A percentile compares a stretch with the other conserved stretches of the same genome.
These are phyloP conservation scores for Barnettozyma siamensis DNA, from an alignment of 805 yeast genomes.

Conservation along the genomic window DNA sequence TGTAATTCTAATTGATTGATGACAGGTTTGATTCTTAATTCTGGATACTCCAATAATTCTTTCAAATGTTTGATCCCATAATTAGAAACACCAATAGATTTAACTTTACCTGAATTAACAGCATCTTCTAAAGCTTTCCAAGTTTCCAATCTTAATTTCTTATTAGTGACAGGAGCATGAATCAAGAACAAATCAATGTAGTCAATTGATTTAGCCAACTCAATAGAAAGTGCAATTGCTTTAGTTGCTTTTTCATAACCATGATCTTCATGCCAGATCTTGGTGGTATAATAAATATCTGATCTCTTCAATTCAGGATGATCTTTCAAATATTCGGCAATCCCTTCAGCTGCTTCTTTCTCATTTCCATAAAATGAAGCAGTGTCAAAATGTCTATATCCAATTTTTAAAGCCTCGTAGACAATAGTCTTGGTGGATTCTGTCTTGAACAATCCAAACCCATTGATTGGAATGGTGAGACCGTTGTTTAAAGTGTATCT, in stretches of 20 bases:
- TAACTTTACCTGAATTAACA: constrained; percentile 50
- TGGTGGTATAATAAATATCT: constrained; percentile 66
- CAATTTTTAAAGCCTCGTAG: constrained; percentile 53
- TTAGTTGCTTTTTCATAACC: constrained; percentile 50
- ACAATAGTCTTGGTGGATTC: constrained; percentile 38
- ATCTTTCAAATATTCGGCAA: constrained; percentile 44
- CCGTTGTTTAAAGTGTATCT: constrained; percentile 47
- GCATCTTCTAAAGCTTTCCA: constrained; percentile 74
- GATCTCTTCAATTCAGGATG: constrained; percentile 47
- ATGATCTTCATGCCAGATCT: constrained; percentile 48
- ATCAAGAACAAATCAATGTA: constrained; percentile 71
- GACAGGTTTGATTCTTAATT: constrained; percentile 50
- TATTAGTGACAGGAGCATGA: constrained; percentile 54
- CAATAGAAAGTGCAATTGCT: constrained; percentile 53
- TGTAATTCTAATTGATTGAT: constrained; percentile 78
- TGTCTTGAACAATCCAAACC: constrained; percentile 58
- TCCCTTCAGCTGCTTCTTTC: constrained; percentile 56
- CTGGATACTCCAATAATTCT: constrained; percentile 54
- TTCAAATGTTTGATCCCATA: constrained; percentile 55
- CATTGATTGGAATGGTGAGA: constrained; percentile 55
- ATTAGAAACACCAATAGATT: constrained; percentile 75
- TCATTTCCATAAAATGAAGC: constrained; percentile 68
- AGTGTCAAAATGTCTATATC: constrained; percentile 71
- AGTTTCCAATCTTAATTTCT: constrained; percentile 47
- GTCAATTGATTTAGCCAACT: constrained; percentile 44